Base-by-base conservation (phyloP, 1,284 basidiomycete species). In the Afroboletus lepidellus region DNA sequence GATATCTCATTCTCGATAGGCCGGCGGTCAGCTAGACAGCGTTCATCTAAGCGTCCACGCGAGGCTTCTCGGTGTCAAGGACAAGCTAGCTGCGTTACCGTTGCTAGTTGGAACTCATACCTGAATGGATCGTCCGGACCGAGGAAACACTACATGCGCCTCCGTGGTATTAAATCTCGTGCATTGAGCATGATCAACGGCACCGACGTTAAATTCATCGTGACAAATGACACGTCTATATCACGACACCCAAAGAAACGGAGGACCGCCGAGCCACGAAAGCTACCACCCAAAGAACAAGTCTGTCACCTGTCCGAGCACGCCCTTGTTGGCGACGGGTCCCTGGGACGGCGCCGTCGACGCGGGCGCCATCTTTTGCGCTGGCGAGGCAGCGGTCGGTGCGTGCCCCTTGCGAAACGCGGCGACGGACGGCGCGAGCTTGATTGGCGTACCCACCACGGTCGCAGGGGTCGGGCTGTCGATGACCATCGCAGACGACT, bases 261-360 rank as follows among this genome's bases (percentile, higher is more conserved):
- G 9, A 13, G 41, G 21, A 45, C 32, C 15, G 24, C 33, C 41
- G 18, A 34, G 23, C 70, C 77, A 85, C 79, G 8, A 82, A 13
- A 13, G 80, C 84, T 80, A 87, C 85, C 85, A 87, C 21, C 85
- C 86, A 67, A 89, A 88, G 47, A 90, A 82, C 57, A 87, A 64
- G 72, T 89, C 86, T n/a, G 83, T 83, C 38, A 89, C 80, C 65
- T 87, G 84, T 12, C 85, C 85, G 4, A 90, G 53, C 57, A 88
- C 61, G 5, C 84, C 76, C 64, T 83, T 88, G 49, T 59, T 75
- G n/a, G 77, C 74, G 7, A 73, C 69, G 29, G 64, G 59, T 21
- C 60, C 58, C 5, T 58, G 61, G 2, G 60, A 25, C 0, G 56
- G 55, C 27, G 51, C 48, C 15, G 54, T 36, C n/a, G 60, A 57